These are phyloP conservation scores for Turnera subulata DNA, from an alignment of 345 rosid species.

Conservation along the genomic window DNA sequence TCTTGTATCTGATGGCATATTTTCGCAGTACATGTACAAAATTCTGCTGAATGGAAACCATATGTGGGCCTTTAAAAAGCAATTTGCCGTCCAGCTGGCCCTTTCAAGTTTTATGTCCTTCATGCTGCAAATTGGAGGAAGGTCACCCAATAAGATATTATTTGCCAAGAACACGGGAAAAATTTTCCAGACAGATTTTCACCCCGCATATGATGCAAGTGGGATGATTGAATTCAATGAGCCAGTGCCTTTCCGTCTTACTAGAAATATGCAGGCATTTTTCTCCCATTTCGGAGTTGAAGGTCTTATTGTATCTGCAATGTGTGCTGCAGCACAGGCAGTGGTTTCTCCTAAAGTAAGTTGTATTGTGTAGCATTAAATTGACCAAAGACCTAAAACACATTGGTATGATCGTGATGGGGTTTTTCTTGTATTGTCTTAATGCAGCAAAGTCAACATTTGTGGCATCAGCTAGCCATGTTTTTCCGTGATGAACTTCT, in stretches of 20 bases:
- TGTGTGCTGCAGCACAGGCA: constrained; percentile 95
- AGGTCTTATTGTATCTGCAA: constrained; percentile 92
- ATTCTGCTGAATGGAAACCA: constrained; percentile 79
- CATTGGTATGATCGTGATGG: background rate
- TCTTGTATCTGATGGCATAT: constrained; percentile 67
- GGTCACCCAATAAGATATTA: constrained; percentile 93
- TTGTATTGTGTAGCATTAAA: background rate
- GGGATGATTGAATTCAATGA: constrained; percentile 93
- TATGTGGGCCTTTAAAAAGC: constrained; percentile 98
- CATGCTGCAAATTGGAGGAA: constrained; percentile 95
- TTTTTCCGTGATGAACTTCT: constrained; percentile 94
- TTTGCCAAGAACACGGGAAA: constrained; percentile 98
- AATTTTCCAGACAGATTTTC: constrained; percentile 95
- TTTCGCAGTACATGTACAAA: constrained; percentile 97
- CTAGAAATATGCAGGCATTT: constrained; percentile 96
- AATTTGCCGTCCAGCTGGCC: constrained; percentile 93
- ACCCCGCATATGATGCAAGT: constrained; percentile 83
- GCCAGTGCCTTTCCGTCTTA: constrained; percentile 94
- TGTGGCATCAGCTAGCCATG: constrained; percentile 96
- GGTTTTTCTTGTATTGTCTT: background rate
- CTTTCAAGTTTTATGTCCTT: constrained; percentile 97
- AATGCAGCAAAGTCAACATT: constrained; percentile 80
- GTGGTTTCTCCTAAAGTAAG: constrained; percentile 81
- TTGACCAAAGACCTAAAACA: background rate
- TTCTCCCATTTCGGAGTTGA: constrained; percentile 94